These are phyloP conservation scores for Pseudogymnoascus sp. DNA, from an alignment of 2,329 filamentous ascomycete genomes.

Conservation along the genomic window DNA sequence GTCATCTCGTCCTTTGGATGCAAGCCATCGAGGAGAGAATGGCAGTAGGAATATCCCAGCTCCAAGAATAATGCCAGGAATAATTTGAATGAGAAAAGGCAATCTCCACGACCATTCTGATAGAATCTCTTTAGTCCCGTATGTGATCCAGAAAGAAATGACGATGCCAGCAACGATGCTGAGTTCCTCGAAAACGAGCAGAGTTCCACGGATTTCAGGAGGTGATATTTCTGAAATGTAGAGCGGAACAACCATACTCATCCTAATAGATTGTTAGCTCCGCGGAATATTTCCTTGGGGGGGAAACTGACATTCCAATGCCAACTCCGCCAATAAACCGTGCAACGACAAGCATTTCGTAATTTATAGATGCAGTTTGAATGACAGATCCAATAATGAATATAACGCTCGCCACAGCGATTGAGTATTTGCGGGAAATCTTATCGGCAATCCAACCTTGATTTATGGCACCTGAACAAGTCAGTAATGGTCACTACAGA, in stretches of 20 bases:
- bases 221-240: conserved; percentile 45
- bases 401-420: conserved; percentile 41
- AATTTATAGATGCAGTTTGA: conserved; percentile 42
- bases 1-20: conserved; percentile 38
- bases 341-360: conserved; percentile 43
- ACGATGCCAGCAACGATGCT: conserved; percentile 37
- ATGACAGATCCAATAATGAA: conserved; percentile 43
- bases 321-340: conserved; percentile 44
- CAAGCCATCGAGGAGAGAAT: conserved; percentile 50
- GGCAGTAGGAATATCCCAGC: conserved; percentile 40
- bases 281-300: conserved; percentile 15
- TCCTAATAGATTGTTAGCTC: not conserved
- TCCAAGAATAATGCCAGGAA: conserved; percentile 24
- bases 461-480: conserved; percentile 31
- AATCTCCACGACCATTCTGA: conserved; percentile 25
- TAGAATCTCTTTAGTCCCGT: conserved; percentile 33
- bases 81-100: conserved; percentile 20
- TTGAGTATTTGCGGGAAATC: conserved; percentile 44
- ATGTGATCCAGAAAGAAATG: conserved; percentile 36
- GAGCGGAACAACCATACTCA: conserved; percentile 39
- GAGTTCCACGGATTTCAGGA: conserved; percentile 23
- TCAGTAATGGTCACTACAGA: not conserved
- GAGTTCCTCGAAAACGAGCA: conserved; percentile 19
- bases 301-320: conserved; percentile 38
- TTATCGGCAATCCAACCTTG: conserved; percentile 44